Base-by-base conservation (phyloP, 2,329 filamentous ascomycete species). In the Cytospora piceae region DNA sequence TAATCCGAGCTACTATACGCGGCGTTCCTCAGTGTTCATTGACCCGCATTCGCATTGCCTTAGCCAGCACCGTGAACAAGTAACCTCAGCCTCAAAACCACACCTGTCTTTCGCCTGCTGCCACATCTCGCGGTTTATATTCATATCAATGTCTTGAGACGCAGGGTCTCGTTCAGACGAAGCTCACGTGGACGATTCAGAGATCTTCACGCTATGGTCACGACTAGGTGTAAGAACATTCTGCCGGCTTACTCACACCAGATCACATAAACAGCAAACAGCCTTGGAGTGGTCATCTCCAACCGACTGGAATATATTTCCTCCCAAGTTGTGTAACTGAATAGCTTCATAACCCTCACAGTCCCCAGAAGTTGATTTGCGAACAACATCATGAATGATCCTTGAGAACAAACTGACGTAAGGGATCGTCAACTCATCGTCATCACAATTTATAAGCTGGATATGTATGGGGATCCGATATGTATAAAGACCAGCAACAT, bases 341-440 rank as follows among this genome's bases (percentile, higher is more conserved):
- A 34, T 17, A 17, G 3, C 37, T 39, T 39, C 37, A 15, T 17
- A 2, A 39, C 15, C 37, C 37, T 39, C 37, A 8, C 14, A 39
- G 12, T 42, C 20, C 39, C 6, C 39, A 42, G 15, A 37, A 3
- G 11, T 37, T 15, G 14, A 15, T 37, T 37, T 15, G 34, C 12
- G 34, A 37, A 14, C 34, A 37, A 3, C 34, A 37, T 37, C 12
- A 15, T 42, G 39, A n/a, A 42, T 5, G 17, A 15, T 15, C 11
- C 39, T n/a, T 49, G n/a, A 49, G n/a, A 12, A 49, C 39, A 20
- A 12, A 22, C 20, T 49, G 46, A 49, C n/a, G 46, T 49, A 49
- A 49, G n/a, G 46, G 46, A 31, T 17, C 37, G 32, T 57, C 58
- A 61, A 65, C 12, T 6, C 31, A 61, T 42, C 53, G 58, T 58